A percentile compares a stretch with the other conserved stretches of the same genome.
Evolutionary conservation across 345 rosid genomes (phyloP).

Genomic region (Conringia planisiliqua): DNA sequence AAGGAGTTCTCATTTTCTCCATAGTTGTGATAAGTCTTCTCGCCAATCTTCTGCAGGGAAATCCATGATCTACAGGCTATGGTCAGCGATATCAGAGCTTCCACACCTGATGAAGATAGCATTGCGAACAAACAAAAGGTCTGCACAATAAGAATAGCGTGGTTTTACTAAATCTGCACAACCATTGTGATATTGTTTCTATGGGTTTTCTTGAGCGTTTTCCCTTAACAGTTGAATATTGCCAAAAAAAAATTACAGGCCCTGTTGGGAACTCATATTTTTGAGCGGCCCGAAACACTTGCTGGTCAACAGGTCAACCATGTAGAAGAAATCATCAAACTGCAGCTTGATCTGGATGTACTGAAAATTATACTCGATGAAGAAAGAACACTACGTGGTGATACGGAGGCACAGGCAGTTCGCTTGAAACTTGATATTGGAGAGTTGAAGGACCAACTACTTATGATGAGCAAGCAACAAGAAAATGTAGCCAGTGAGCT

Average conservation of each 20-base stretch:
- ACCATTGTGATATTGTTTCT: conserved; percentile 15
- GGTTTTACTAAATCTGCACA: conserved; percentile 12
- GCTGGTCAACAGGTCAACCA: conserved; percentile 37
- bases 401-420: conserved; percentile 44
- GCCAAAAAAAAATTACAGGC: conserved; percentile 34
- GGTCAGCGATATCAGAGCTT: conserved; percentile 43
- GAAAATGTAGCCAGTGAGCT: conserved; percentile 51
- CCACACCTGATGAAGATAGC: conserved; percentile 31
- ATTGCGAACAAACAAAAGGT: conserved; percentile 38
- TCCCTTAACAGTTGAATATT: conserved; percentile 14
- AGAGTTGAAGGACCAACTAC: conserved; percentile 36
- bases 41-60: conserved; percentile 56
- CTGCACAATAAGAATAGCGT: not conserved
- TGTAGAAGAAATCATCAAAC: conserved; percentile 63
- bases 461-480: conserved; percentile 38
- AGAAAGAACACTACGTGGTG: conserved; percentile 54
- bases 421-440: conserved; percentile 54
- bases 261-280: conserved; percentile 26
- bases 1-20: conserved; percentile 11
- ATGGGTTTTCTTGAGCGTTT: conserved; percentile 1
- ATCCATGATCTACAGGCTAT: conserved; percentile 47
- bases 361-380: conserved; percentile 72
- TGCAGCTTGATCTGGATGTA: conserved; percentile 88
- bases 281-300: conserved; percentile 24
- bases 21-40: conserved; percentile 16